A percentile compares a stretch with the other conserved stretches of the same genome.
These are phyloP conservation scores for Radiomyces spectabilis DNA, from an alignment of 192 early-diverging fungal species.

Conservation along the genomic window DNA sequence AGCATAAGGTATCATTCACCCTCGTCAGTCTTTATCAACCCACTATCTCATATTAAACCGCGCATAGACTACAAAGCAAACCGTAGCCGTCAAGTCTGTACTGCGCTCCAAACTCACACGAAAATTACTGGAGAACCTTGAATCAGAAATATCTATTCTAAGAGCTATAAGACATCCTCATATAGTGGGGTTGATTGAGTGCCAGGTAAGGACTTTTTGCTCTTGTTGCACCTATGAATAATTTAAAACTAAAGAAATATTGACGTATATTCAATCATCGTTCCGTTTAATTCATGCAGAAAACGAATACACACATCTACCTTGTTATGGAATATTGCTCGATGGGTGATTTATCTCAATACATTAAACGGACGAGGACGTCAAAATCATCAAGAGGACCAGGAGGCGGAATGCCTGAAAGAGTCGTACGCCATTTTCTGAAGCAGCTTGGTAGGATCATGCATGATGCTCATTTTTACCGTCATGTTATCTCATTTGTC, in stretches of 20 bases:
- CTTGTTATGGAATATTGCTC: constrained; percentile 97
- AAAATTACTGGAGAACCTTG: constrained; percentile 88
- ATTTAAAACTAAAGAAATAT: neutral
- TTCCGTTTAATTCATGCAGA: constrained; percentile 33
- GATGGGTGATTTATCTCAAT: constrained; percentile 88
- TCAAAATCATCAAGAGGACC: constrained; percentile 41
- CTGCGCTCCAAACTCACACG: constrained; percentile 80
- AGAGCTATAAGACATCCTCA: constrained; percentile 76
- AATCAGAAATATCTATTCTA: constrained; percentile 92
- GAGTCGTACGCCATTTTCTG: constrained; percentile 79
- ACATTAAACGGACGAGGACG: constrained; percentile 66
- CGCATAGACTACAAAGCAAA: constrained; percentile 41
- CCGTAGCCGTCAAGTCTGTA: constrained; percentile 92
- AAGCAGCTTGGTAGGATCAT: constrained; percentile 68
- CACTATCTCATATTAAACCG: neutral
- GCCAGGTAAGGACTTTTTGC: constrained; percentile 70
- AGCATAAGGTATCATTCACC: constrained; percentile 68
- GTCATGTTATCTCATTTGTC: neutral
- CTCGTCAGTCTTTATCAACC: neutral
- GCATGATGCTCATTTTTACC: too few species aligned
- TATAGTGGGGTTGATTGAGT: constrained; percentile 85
- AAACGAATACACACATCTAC: constrained; percentile 90
- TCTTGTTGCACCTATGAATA: neutral
- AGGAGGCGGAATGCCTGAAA: constrained; percentile 74
- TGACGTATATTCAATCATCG: constrained; percentile 1